Evolutionary conservation across 2,329 filamentous ascomycete species (phyloP), one percentile per base, ranked within the genome.

Genomic region (Cadophora gregata): DNA sequence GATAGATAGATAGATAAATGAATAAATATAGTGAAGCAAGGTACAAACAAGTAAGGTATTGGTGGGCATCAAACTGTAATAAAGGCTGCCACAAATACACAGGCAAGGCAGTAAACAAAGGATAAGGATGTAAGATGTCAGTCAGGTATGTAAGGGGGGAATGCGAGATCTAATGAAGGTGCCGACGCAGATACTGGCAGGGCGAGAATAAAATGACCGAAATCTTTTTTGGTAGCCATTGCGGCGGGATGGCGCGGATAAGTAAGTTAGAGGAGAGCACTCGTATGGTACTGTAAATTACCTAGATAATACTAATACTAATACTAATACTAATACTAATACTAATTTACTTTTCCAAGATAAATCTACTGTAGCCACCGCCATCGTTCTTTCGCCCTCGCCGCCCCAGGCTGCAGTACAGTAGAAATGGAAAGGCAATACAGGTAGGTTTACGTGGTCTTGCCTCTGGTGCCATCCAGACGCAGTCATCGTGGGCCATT

Each of bases 21-120:
- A n/a, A 19, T n/a, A 53, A 29, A 16, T 53, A 53, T 51, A 51
- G 3, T 25, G 50, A 53, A 53, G 50, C 19, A 53, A 31, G 50
- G 50, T 5, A 51, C 27, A 51, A 51, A 53, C n/a, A n/a, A n/a
- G n/a, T n/a, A n/a, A n/a, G n/a, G 50, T 53, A 53, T 31, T 53
- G 50, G 14, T 53, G 24, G 16, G 3, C 6, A 53, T 53, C n/a
- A 31, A 31, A 53, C 25, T 31, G 50, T n/a, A 31, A 31, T 27
- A n/a, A 31, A 53, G 14, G 2, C 50, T 53, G 50, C 50, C 50
- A 53, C 50, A 53, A 29, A 7, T 31, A 53, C 19, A 53, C 50
- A 53, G 24, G 48, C 48, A 51, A 42, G 24, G 16, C 25, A 31
- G 50, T 31, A 27, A 31, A 53, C n/a, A 47, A 47, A 21, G 42